phyloP scores from a whole-genome alignment of 768 basidiomycete species.

The Calocera viscosa region DNA sequence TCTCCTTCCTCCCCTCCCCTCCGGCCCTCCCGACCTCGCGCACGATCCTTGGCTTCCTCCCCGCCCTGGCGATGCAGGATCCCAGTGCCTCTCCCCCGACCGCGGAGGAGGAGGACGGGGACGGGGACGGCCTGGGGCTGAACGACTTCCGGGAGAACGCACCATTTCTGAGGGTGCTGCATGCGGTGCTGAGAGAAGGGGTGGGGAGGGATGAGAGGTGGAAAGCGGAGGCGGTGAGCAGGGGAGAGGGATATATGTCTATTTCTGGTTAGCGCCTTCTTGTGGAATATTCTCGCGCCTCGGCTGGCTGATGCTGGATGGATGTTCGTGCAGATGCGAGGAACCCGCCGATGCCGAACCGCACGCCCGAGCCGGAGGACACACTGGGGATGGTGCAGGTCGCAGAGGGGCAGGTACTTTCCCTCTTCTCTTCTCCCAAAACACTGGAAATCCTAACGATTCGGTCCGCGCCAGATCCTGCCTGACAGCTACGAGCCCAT shows the following conservation, averaged over 20 bases:
- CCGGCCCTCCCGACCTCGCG: background rate
- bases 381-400: background rate
- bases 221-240: background rate
- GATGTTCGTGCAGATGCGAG: background rate
- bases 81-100: no score
- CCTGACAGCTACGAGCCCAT: background rate
- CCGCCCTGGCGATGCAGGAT: background rate
- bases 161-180: background rate
- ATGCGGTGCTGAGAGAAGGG: background rate
- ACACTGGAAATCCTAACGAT: background rate
- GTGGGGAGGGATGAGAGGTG: background rate
- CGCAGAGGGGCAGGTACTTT: background rate
- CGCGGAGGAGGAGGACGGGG: background rate
- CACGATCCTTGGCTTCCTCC: background rate
- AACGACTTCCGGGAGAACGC: background rate
- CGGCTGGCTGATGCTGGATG: background rate
- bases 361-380: background rate
- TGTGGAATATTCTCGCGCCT: background rate
- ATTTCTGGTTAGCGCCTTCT: background rate
- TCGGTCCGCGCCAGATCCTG: background rate
- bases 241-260: conserved; percentile 2
- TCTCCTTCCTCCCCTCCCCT: background rate
- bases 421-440: background rate
- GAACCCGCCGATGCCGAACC: background rate
- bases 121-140: background rate